Percentiles rank a stretch among this genome's conserved stretches.
phyloP scores from a whole-genome alignment of 2,329 filamentous ascomycete genomes.

The Pseudonectria foliicola region DNA sequence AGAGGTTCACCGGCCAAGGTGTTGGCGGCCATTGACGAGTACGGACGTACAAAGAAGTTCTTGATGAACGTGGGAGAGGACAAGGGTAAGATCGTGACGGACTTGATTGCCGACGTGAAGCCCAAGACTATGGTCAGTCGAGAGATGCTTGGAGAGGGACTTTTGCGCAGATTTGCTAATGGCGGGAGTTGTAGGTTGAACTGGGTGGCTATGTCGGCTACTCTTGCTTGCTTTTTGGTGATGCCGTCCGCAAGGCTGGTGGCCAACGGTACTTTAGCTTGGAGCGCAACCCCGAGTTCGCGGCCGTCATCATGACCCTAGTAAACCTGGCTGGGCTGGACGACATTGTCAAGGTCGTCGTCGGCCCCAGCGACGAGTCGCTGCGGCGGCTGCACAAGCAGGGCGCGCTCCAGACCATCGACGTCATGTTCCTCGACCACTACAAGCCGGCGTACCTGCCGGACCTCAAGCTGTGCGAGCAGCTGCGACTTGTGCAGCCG shows the following conservation, averaged over 20 bases:
- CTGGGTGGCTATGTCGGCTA: conserved; percentile 78
- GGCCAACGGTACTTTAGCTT: conserved; percentile 63
- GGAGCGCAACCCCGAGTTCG: conserved; percentile 68
- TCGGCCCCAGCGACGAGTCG: conserved; percentile 62
- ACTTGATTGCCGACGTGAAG: conserved; percentile 60
- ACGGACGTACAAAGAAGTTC: conserved; percentile 50
- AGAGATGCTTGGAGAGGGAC: no score
- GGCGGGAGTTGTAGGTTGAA: conserved; percentile 44
- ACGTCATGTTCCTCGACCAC: conserved; percentile 74
- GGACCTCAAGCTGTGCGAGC: conserved; percentile 71
- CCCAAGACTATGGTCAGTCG: conserved; percentile 54
- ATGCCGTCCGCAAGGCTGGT: conserved; percentile 55
- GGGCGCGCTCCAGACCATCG: conserved; percentile 51
- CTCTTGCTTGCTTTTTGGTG: conserved; percentile 68
- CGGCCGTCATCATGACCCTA: conserved; percentile 60
- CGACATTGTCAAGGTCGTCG: conserved; percentile 61
- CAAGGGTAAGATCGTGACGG: conserved; percentile 64
- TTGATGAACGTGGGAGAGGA: conserved; percentile 75
- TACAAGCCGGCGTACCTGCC: conserved; percentile 69
- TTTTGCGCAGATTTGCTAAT: neutral
- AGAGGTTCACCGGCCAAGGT: conserved; percentile 57
- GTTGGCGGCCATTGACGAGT: conserved; percentile 65
- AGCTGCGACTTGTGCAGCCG: conserved; percentile 54
- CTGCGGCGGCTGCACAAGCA: conserved; percentile 51
- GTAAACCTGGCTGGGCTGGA: conserved; percentile 67